These are phyloP conservation scores for Rheum nobile DNA, from an alignment of 148 eudicot species.

Conservation along the genomic window DNA sequence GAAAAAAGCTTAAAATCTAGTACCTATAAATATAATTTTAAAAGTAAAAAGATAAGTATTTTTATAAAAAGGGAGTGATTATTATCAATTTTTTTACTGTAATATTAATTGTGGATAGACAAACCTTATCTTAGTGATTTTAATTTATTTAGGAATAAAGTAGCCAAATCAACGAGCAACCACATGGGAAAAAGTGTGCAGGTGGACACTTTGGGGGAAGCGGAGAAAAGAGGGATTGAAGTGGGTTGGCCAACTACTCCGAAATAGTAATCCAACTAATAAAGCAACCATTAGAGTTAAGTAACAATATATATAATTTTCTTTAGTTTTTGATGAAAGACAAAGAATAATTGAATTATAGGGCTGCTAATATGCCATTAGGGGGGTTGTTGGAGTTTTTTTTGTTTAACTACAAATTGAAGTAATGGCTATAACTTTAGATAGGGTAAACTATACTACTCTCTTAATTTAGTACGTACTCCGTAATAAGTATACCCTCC, in stretches of 20 bases:
- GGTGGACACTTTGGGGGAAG: background rate
- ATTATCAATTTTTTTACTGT: no score
- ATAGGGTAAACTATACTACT: no score
- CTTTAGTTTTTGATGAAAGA: background rate
- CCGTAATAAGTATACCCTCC: no score
- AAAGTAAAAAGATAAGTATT: no score
- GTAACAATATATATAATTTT: background rate
- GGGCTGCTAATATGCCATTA: no score
- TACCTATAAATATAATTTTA: no score
- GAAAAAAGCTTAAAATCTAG: no score
- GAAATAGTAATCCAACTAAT: background rate
- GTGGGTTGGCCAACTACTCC: constrained; percentile 1
- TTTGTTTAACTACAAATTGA: background rate
- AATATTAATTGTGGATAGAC: no score
- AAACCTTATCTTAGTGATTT: background rate
- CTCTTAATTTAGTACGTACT: no score
- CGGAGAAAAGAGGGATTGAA: background rate
- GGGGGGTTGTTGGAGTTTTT: no score
- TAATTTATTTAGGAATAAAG: background rate
- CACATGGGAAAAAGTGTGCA: background rate
- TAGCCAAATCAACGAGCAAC: background rate
- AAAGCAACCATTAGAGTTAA: background rate
- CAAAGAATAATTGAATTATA: background rate
- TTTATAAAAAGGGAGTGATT: no score
- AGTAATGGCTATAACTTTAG: no score